Conservation (phyloP, 345 rosid genomes). For the Iberis pinnata region DNA sequence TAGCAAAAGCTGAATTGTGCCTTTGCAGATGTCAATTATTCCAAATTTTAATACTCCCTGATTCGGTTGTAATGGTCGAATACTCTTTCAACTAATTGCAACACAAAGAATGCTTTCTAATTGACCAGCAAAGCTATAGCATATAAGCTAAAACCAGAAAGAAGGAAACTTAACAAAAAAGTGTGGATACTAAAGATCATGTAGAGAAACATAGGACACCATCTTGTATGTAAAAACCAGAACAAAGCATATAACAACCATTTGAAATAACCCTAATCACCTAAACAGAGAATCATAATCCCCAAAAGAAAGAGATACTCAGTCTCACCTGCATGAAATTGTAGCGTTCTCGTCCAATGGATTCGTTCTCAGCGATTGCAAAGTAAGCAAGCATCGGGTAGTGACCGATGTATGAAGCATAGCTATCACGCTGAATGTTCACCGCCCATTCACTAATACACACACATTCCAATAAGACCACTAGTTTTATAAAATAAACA, state of each 20-base stretch:
- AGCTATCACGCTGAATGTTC: slow-evolving; percentile 88
- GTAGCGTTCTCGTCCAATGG: slow-evolving; percentile 88
- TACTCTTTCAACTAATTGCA: neutral
- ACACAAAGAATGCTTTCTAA: neutral
- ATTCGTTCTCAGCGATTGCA: slow-evolving; percentile 87
- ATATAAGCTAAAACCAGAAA: slow-evolving; percentile 2
- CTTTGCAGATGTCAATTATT: neutral
- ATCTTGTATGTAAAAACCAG: too few relatives aligned
- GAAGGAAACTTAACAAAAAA: neutral
- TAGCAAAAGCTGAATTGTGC: neutral
- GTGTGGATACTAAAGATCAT: neutral
- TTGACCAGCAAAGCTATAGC: neutral
- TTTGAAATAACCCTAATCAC: neutral
- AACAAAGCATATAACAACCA: neutral
- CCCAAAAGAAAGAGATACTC: too few relatives aligned
- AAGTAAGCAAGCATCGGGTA: slow-evolving; percentile 74
- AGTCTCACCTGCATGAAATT: slow-evolving; percentile 97
- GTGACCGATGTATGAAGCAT: slow-evolving; percentile 83
- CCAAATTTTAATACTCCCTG: neutral
- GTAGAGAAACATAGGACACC: too few relatives aligned
- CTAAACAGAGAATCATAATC: slow-evolving; percentile 1
- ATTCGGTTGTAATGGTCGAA: neutral
- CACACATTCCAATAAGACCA: neutral
- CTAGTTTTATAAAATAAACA: too few relatives aligned
- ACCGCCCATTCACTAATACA: slow-evolving; percentile 79